phyloP scores from a whole-genome alignment of 805 yeast genomes.

The Wickerhamomyces sydowiorum region DNA sequence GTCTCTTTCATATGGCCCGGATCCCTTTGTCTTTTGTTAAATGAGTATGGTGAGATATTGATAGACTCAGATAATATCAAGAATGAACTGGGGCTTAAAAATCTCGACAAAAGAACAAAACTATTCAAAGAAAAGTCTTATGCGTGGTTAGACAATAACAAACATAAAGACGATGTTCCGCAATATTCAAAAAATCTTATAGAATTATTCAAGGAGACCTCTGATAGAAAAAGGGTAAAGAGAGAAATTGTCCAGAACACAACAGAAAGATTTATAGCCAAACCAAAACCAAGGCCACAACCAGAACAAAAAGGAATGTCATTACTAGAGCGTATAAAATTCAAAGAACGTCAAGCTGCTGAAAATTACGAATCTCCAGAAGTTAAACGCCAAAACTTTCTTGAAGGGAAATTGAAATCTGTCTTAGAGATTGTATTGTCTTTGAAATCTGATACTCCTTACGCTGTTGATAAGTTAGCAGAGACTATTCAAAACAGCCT shows the following conservation, averaged over 20 bases:
- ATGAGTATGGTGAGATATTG: conserved; percentile 12
- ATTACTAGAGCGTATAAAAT: conserved; percentile 33
- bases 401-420: conserved; percentile 24
- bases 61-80: conserved; percentile 14
- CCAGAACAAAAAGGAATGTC: conserved; percentile 15
- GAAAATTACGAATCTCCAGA: conserved; percentile 17
- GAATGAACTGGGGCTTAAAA: conserved; percentile 3
- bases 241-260: conserved; percentile 13
- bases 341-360: conserved; percentile 26
- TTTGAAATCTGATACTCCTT: conserved; percentile 18
- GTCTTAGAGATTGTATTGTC: conserved; percentile 26
- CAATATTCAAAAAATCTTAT: background rate
- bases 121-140: conserved; percentile 9
- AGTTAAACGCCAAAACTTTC: conserved; percentile 15
- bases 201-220: conserved; percentile 1
- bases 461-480: conserved; percentile 11
- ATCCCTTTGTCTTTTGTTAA: conserved; percentile 7
- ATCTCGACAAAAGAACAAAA: conserved; percentile 3
- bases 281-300: background rate
- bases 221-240: conserved; percentile 8
- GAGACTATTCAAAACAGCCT: conserved; percentile 16
- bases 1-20: conserved; percentile 18
- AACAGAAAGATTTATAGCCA: conserved; percentile 25
- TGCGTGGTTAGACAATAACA: conserved; percentile 13
- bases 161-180: conserved; percentile 11